These are phyloP conservation scores for Solanum hybrid DNA, from an alignment of 305 asterid species.

Conservation along the genomic window DNA sequence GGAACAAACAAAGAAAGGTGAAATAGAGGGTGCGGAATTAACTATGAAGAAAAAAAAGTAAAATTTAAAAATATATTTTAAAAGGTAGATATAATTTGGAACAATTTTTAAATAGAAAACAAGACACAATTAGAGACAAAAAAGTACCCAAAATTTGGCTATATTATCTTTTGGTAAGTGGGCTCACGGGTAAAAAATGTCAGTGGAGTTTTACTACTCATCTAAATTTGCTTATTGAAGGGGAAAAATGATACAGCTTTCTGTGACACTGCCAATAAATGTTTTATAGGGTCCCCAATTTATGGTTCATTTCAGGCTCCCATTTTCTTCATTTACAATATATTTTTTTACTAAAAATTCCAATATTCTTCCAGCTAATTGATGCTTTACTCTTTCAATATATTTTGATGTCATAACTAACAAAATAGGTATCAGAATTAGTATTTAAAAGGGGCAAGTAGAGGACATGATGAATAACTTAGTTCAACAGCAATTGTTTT, in stretches of 20 bases:
- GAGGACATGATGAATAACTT: neutral
- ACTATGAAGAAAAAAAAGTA: neutral
- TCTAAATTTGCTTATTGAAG: neutral
- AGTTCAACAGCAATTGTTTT: neutral
- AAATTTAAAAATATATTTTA: neutral
- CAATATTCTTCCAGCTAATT: neutral
- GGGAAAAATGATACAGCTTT: neutral
- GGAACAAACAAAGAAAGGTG: neutral
- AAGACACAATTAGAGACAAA: neutral
- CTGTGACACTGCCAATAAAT: neutral
- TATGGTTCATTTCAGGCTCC: neutral
- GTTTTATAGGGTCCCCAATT: neutral
- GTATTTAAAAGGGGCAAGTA: neutral
- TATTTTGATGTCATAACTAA: neutral
- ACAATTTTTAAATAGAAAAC: neutral
- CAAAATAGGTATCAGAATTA: neutral
- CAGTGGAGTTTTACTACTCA: neutral
- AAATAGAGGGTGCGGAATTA: neutral
- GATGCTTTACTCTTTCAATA: neutral
- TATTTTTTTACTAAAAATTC: neutral
- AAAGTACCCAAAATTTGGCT: neutral
- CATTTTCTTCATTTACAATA: neutral
- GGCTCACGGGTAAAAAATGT: slow-evolving; percentile 17
- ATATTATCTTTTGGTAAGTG: slow-evolving; percentile 7
- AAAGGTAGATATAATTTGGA: neutral